Evolutionary conservation across 768 basidiomycete species (phyloP).

Genomic region (Auriscalpium microsporum): DNA sequence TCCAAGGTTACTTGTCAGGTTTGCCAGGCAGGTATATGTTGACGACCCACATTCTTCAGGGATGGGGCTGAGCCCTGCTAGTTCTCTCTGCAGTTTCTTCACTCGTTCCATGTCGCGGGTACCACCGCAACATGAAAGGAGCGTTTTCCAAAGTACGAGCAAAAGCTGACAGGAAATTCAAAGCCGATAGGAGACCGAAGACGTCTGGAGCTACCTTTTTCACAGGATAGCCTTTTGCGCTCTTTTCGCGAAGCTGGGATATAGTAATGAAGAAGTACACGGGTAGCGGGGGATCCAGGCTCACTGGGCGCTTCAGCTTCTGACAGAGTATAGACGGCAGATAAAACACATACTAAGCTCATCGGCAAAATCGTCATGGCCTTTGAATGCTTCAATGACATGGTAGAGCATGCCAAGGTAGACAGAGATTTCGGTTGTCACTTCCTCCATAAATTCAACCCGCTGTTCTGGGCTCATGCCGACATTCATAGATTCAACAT

Average conservation of each 20-base stretch:
- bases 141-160: slow-evolving; percentile 88
- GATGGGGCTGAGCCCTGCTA: slow-evolving; percentile 60
- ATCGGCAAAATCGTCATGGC: slow-evolving; percentile 90
- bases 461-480: slow-evolving; percentile 64
- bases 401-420: slow-evolving; percentile 94
- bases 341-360: slow-evolving; percentile 73
- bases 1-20: background rate
- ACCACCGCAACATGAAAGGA: slow-evolving; percentile 89
- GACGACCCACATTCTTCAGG: slow-evolving; percentile 37
- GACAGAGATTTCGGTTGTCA: slow-evolving; percentile 87
- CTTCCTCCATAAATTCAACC: slow-evolving; percentile 78
- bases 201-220: slow-evolving; percentile 62
- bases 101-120: slow-evolving; percentile 77
- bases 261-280: slow-evolving; percentile 88
- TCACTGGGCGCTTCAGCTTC: slow-evolving; percentile 48
- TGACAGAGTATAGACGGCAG: slow-evolving; percentile 1
- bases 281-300: slow-evolving; percentile 87
- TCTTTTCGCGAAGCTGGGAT: slow-evolving; percentile 86
- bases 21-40: background rate
- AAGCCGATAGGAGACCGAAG: slow-evolving; percentile 5
- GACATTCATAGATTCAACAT: slow-evolving; percentile 63
- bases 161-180: slow-evolving; percentile 51
- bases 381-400: slow-evolving; percentile 87
- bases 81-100: slow-evolving; percentile 78
- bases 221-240: slow-evolving; percentile 91